Base-by-base conservation (phyloP, 495 filamentous ascomycete genomes). In the Patellaria atrata region DNA sequence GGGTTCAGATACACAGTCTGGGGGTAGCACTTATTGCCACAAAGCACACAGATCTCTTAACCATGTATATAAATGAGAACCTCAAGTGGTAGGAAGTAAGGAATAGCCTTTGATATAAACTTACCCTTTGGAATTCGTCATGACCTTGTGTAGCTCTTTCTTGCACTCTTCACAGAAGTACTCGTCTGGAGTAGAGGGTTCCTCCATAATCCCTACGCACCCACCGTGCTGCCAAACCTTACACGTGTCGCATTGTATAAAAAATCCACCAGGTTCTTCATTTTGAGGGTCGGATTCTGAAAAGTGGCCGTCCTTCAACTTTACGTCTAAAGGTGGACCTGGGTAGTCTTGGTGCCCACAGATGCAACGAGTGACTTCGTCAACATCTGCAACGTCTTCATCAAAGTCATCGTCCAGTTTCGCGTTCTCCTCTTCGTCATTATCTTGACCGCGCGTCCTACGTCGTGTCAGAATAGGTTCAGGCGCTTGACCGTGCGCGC, bases 151-250 rank as follows among this genome's bases (percentile, higher is more conserved):
- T 33, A 93, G 67, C 50, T 94, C 86, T 54, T 80, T 79, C 44
- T 79, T 75, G 56, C 89, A 99, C 57, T 79, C 67, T 61, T 99
- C 89, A 58, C 89, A 99, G 53, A 83, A 96, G 64, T 99, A 99
- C 60, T 94, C 82, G 28, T 96, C 87, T 21, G 86, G 91, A 52
- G 78, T 87, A 54, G 75, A 75, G 35, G 79, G 76, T 54, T 87
- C 83, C 42, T 92, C 83, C 67, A 84, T 85, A 45, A 99, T 94
- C 23, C 89, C 89, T 32, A 99, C 91, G 59, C 89, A 99, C 37
- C 83, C 85, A 52, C 89, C 91, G 50, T 99, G 89, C 52, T 99
- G 89, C 89, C 89, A 99, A 35, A 94, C 89, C 55, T 94, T 91
- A 61, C 89, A 99, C 30, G 72, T 64, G 57, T 99, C 89, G 70